Conservation (phyloP, 225 moss, liverwort and hornwort genomes). For the Asterella californica region DNA sequence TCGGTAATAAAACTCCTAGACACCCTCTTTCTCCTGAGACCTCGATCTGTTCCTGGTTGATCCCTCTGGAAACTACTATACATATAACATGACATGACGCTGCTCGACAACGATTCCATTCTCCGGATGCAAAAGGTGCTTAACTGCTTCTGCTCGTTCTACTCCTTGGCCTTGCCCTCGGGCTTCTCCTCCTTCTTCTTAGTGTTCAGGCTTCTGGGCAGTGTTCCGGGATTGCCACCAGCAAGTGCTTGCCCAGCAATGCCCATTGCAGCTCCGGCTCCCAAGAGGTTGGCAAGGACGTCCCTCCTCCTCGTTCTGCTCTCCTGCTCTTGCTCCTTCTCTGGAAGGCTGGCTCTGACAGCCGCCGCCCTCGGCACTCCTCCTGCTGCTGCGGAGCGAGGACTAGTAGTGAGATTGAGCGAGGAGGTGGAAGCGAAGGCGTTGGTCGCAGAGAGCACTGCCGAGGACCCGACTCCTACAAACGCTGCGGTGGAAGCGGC, state of each 20-base stretch:
- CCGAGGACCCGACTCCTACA: not conserved
- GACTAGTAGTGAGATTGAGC: slow-evolving; percentile 10
- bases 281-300: slow-evolving; percentile 28
- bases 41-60: no score
- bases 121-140: no score
- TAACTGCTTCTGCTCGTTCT: not conserved
- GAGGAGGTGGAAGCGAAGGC: slow-evolving; percentile 23
- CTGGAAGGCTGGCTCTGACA: slow-evolving; percentile 19
- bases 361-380: not conserved
- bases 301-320: slow-evolving; percentile 25
- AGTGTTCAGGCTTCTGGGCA: slow-evolving; percentile 13
- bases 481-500: not conserved
- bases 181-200: slow-evolving; percentile 3
- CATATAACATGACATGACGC: no score
- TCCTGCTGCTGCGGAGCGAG: not conserved
- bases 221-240: slow-evolving; percentile 14
- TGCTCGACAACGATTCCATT: no score
- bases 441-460: slow-evolving; percentile 11
- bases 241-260: slow-evolving; percentile 22
- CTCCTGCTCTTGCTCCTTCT: slow-evolving; percentile 15
- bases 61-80: no score
- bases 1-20: no score
- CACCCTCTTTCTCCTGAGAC: no score
- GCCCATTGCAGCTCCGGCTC: slow-evolving; percentile 27
- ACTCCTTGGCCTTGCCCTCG: slow-evolving; percentile 5